Conservation (phyloP, 2,329 filamentous ascomycete species). For the Chalaropsis ovoidea region DNA sequence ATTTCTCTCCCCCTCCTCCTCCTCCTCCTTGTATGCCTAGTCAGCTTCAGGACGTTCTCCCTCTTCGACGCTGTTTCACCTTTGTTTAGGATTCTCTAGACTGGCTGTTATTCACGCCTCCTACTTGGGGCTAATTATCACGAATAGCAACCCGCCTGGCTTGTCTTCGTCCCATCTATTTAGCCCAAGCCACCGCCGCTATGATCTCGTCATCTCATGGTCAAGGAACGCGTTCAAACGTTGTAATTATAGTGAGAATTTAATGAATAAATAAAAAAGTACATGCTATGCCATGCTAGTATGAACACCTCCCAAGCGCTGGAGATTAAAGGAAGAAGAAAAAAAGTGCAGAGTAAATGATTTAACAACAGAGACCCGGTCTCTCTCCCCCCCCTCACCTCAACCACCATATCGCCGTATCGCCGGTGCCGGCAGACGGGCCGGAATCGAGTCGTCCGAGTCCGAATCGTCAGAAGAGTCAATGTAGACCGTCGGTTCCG, state of each 20-base stretch:
- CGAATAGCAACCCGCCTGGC: neutral
- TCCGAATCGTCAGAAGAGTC: slow-evolving; percentile 28
- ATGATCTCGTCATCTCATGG: neutral
- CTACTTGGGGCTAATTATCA: neutral
- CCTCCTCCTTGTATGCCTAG: neutral
- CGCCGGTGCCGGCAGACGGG: slow-evolving; percentile 24
- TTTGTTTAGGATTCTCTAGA: slow-evolving; percentile 6
- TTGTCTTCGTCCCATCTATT: neutral
- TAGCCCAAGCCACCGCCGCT: neutral
- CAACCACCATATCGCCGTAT: neutral
- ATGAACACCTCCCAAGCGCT: neutral
- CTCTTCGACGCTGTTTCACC: slow-evolving; percentile 1
- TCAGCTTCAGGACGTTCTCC: neutral
- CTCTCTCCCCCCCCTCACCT: too few species aligned
- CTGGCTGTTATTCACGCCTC: neutral
- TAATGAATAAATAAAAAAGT: neutral
- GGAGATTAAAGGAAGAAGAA: neutral
- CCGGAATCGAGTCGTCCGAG: slow-evolving; percentile 29
- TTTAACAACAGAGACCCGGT: too few species aligned
- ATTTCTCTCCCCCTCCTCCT: neutral
- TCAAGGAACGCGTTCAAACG: neutral
- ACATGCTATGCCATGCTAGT: neutral
- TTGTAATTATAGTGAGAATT: neutral
- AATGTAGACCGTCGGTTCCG: slow-evolving; percentile 20
- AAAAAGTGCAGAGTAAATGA: neutral